These are phyloP conservation scores for Lathyrus oleraceus DNA, from an alignment of 306 rosid genomes.

Conservation along the genomic window DNA sequence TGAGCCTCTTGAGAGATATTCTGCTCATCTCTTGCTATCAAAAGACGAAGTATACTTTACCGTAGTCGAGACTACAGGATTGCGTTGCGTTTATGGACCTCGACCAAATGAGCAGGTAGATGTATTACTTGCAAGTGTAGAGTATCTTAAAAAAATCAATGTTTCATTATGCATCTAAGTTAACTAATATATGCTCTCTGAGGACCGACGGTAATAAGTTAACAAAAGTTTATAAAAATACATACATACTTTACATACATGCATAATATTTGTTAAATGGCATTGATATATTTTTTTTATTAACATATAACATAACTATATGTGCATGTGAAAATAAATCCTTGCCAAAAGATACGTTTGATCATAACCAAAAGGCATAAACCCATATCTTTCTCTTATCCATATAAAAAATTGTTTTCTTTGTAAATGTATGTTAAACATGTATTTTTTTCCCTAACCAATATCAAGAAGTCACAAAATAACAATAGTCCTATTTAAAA, in stretches of 20 bases:
- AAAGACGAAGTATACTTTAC: conserved; percentile 88
- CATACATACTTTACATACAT: not conserved
- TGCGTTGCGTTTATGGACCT: conserved; percentile 74
- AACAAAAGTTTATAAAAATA: not conserved
- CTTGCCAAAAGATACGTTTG: not conserved
- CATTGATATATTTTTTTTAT: not conserved
- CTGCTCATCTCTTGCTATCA: conserved; percentile 82
- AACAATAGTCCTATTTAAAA: not conserved
- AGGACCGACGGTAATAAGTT: not conserved
- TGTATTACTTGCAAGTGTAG: conserved; percentile 28
- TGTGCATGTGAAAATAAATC: not conserved
- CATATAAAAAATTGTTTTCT: not conserved
- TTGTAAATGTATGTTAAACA: not conserved
- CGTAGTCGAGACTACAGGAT: conserved; percentile 75
- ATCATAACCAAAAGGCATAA: not conserved
- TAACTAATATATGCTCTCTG: conserved; percentile 22
- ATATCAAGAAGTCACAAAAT: not conserved
- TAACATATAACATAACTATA: not conserved
- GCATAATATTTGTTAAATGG: not conserved
- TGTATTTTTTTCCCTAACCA: not conserved
- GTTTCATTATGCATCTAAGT: not conserved
- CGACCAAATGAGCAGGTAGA: conserved; percentile 79
- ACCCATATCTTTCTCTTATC: not conserved
- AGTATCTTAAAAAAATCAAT: conserved; percentile 4
- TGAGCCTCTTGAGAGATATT: conserved; percentile 91